Percentiles rank a stretch among this genome's conserved stretches.
phyloP scores from a whole-genome alignment of 345 rosid species.

The Reutealis trisperma region DNA sequence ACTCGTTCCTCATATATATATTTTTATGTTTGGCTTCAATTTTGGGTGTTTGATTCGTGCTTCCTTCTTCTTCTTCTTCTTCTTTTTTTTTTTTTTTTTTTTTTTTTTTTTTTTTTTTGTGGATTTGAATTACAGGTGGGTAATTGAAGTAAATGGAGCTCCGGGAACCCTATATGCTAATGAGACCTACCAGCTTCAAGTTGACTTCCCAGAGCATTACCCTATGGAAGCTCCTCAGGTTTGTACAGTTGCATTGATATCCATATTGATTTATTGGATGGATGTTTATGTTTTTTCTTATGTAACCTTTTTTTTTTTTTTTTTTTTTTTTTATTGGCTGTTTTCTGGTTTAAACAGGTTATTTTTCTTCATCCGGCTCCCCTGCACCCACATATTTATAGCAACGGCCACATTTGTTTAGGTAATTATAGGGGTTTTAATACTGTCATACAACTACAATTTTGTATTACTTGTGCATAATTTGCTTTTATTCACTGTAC shows the following conservation, averaged over 20 bases:
- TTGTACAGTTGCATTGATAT: background rate
- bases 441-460: background rate
- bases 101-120: background rate
- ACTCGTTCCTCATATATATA: no score
- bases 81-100: no score
- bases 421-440: slow-evolving; percentile 30
- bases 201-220: slow-evolving; percentile 73
- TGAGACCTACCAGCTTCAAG: slow-evolving; percentile 74
- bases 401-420: slow-evolving; percentile 78
- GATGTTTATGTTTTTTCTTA: background rate
- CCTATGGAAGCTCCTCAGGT: slow-evolving; percentile 87
- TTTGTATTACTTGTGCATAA: background rate
- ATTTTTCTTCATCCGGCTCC: slow-evolving; percentile 71
- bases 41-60: background rate
- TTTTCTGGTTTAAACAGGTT: slow-evolving; percentile 42
- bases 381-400: slow-evolving; percentile 73
- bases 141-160: slow-evolving; percentile 75
- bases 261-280: background rate
- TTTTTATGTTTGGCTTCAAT: no score
- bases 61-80: background rate
- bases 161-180: slow-evolving; percentile 70
- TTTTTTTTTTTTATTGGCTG: background rate
- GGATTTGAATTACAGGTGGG: slow-evolving; percentile 43
- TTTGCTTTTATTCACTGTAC: background rate
- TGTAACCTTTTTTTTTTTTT: background rate